Conservation (phyloP, 2,329 filamentous ascomycete species). For the Dendryphion nanum region DNA sequence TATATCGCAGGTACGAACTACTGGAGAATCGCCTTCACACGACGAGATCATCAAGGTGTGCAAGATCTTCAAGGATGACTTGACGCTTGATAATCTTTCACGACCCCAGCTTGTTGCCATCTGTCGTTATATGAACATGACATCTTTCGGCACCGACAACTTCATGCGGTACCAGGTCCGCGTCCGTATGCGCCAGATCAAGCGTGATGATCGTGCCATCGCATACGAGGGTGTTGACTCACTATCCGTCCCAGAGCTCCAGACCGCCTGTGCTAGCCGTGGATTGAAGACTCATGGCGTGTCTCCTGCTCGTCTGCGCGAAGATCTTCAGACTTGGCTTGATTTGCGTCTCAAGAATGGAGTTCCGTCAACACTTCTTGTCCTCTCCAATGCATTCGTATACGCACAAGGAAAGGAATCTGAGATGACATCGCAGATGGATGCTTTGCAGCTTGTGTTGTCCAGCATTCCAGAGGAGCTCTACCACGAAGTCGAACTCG, state of each 20-base stretch:
- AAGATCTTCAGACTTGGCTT: conserved; percentile 91
- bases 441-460: conserved; percentile 86
- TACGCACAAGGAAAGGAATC: conserved; percentile 83
- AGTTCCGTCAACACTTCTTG: conserved; percentile 92
- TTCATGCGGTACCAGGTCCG: conserved; percentile 97
- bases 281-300: conserved; percentile 92
- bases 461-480: conserved; percentile 96
- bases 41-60: conserved; percentile 97
- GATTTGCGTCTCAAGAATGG: conserved; percentile 90
- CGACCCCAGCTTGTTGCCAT: conserved; percentile 94
- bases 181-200: conserved; percentile 98
- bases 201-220: conserved; percentile 94
- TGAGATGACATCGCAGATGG: conserved; percentile 85
- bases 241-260: conserved; percentile 88
- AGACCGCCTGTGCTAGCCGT: conserved; percentile 86
- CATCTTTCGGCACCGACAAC: conserved; percentile 94
- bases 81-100: conserved; percentile 95
- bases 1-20: conserved; percentile 57
- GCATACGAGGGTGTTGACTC: conserved; percentile 90
- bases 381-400: conserved; percentile 96
- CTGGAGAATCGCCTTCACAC: conserved; percentile 82
- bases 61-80: conserved; percentile 97
- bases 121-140: conserved; percentile 97
- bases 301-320: conserved; percentile 80
- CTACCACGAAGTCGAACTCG: conserved; percentile 98